Evolutionary conservation across 208 protist genomes (phyloP).

Genomic region (Lotmaria passim): DNA sequence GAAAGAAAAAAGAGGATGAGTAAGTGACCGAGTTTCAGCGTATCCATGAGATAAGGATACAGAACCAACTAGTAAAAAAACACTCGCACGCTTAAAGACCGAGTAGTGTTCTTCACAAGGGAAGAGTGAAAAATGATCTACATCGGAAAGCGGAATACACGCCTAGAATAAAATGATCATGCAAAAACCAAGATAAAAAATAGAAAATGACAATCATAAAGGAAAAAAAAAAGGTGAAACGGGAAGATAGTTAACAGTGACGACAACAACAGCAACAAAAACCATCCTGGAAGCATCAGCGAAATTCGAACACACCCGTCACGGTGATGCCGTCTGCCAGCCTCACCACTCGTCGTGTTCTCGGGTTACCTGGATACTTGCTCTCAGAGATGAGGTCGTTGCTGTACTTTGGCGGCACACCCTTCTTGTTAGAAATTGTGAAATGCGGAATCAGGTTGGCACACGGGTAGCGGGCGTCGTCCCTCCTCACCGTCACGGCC

Average conservation of each 20-base stretch:
- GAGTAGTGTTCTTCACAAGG: too few relatives aligned
- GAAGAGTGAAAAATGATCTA: too few relatives aligned
- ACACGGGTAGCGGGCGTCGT: conserved; percentile 48
- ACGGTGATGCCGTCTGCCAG: conserved; percentile 22
- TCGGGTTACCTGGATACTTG: conserved; percentile 19
- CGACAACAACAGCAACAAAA: background rate
- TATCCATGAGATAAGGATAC: too few relatives aligned
- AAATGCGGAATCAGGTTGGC: conserved; percentile 58
- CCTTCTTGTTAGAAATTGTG: conserved; percentile 50
- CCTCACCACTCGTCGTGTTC: conserved; percentile 15
- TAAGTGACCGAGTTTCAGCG: too few relatives aligned
- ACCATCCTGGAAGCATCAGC: conserved; percentile 17
- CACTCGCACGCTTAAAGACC: too few relatives aligned
- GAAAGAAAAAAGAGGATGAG: too few relatives aligned
- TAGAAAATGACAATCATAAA: background rate
- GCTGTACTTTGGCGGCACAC: conserved; percentile 68
- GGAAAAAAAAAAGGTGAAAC: background rate
- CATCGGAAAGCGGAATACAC: too few relatives aligned
- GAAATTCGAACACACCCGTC: conserved; percentile 33
- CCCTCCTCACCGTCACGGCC: conserved; percentile 32
- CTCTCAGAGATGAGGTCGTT: conserved; percentile 48
- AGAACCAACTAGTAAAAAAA: too few relatives aligned
- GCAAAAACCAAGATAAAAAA: background rate
- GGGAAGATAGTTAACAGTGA: background rate
- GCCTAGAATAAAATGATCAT: too few relatives aligned